Conservation (phyloP, 2,329 filamentous ascomycete genomes). For the Alternaria ethzedia region DNA sequence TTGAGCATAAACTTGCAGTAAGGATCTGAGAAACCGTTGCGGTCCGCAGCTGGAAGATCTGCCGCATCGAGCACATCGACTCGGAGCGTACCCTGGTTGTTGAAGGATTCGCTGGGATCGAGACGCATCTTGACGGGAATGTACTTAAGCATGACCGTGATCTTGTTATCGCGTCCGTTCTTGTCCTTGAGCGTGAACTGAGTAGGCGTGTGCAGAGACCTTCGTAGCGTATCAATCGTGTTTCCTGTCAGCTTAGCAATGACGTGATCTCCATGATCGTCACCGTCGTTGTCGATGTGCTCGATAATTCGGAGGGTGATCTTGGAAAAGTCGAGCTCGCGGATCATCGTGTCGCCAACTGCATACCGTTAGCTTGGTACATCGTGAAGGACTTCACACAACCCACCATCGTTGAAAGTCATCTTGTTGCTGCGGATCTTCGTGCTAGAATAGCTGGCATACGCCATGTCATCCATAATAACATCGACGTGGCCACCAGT, state of each 20-base stretch:
- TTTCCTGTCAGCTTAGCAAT: slow-evolving; percentile 84
- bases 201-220: slow-evolving; percentile 90
- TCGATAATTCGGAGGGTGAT: slow-evolving; percentile 87
- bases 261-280: slow-evolving; percentile 72
- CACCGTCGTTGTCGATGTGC: slow-evolving; percentile 75
- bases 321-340: slow-evolving; percentile 95
- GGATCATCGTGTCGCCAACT: slow-evolving; percentile 91
- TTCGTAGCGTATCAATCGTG: slow-evolving; percentile 85
- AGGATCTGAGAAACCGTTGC: slow-evolving; percentile 95
- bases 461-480: slow-evolving; percentile 92
- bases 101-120: slow-evolving; percentile 94
- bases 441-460: slow-evolving; percentile 83
- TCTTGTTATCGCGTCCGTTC: slow-evolving; percentile 75
- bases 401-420: slow-evolving; percentile 79
- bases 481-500: slow-evolving; percentile 82
- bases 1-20: slow-evolving; percentile 95
- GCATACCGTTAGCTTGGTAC: slow-evolving; percentile 27
- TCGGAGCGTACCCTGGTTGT: slow-evolving; percentile 95
- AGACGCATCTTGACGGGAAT: slow-evolving; percentile 93
- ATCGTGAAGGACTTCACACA: background rate
- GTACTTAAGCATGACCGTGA: slow-evolving; percentile 93
- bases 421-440: slow-evolving; percentile 72
- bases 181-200: slow-evolving; percentile 79
- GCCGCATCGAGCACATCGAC: slow-evolving; percentile 89
- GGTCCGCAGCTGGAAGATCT: slow-evolving; percentile 90